Evolutionary conservation across 192 early-diverging fungal genomes (phyloP), one percentile per base, ranked within the genome.

Genomic region (Dispira parvispora): DNA sequence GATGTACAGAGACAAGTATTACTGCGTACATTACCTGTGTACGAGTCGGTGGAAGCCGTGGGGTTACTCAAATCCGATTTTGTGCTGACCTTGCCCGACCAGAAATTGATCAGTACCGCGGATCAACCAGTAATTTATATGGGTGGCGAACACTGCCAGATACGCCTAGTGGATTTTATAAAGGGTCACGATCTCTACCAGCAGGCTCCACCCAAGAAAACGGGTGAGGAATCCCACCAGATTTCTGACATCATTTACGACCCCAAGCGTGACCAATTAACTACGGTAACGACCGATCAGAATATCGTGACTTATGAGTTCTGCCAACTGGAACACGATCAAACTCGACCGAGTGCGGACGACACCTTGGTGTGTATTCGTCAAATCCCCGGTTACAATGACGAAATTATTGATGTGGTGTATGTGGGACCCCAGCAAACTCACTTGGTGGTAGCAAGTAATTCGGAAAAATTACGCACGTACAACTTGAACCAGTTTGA

Each of bases 301-400:
- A 94, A 95, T 67, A 78, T 99, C 63, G 56, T 90, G 45, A 83
- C 94, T 52, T 91, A 91, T 68, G 63, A 68, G 86, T 12, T 57
- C 64, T 11, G 65, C 70, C 12, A 64, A 68, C 43, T 8, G 3
- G 47, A 50, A 50, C 11, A 16, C 12, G 25, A 14, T 3, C 11
- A 11, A 28, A 43, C 32, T 18, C 18, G 8, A 43, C 27, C 57
- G 14, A 8, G 8, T 11, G 32, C 18, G 27, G 32, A 26, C 10
- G 10, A 16, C 2, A n/a, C 38, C 14, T 66, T 88, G 23, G 74
- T 80, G 65, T 79, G 84, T 4, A 69, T 78, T 21, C 87, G 86
- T 63, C 88, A 93, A 70, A 85, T 96, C 69, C 85, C 91, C 8
- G 96, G 96, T 43, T 91, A 93, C 71, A 97, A 97, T 63, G 91